Percentiles rank a stretch among this genome's conserved stretches.
Conservation (phyloP, 2,329 filamentous ascomycete species). For the Talaromyces rugulosus region DNA sequence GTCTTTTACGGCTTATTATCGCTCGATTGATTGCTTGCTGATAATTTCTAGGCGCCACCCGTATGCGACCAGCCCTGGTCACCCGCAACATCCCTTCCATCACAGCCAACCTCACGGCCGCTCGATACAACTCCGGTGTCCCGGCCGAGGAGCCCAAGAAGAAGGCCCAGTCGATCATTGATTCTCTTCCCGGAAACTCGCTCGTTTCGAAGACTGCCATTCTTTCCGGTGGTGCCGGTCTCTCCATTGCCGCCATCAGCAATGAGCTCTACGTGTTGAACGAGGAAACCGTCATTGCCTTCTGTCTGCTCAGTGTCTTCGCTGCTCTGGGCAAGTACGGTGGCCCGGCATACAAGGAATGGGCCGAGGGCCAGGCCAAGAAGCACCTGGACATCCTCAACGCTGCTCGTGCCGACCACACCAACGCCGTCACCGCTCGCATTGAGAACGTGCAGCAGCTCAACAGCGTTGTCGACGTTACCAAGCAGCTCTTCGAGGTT, state of each 20-base stretch:
- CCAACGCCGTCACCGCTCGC: slow-evolving; percentile 86
- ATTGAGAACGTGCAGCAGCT: slow-evolving; percentile 95
- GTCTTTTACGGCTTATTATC: slow-evolving; percentile 35
- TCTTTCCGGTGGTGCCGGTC: slow-evolving; percentile 84
- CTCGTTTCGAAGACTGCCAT: slow-evolving; percentile 95
- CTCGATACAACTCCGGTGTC: slow-evolving; percentile 70
- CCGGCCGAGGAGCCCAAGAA: slow-evolving; percentile 87
- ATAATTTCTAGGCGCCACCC: slow-evolving; percentile 70
- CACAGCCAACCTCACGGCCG: slow-evolving; percentile 62
- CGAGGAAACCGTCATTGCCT: slow-evolving; percentile 92
- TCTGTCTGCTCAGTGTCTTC: slow-evolving; percentile 93
- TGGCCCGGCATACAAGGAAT: slow-evolving; percentile 86
- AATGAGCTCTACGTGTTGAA: slow-evolving; percentile 99
- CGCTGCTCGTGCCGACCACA: slow-evolving; percentile 89
- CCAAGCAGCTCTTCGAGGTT: slow-evolving; percentile 94
- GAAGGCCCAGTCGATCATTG: slow-evolving; percentile 93
- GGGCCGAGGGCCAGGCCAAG: slow-evolving; percentile 81
- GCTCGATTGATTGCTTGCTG: slow-evolving; percentile 25
- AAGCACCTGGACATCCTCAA: slow-evolving; percentile 97
- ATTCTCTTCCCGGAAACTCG: slow-evolving; percentile 86
- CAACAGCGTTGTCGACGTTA: slow-evolving; percentile 88
- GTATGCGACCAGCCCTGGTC: slow-evolving; percentile 78
- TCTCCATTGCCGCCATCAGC: slow-evolving; percentile 92
- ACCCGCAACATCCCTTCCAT: slow-evolving; percentile 71
- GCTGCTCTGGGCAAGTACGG: slow-evolving; percentile 87